A percentile compares a stretch with the other conserved stretches of the same genome.
Evolutionary conservation across 2,329 filamentous ascomycete species (phyloP).

Genomic region (Calonectria crousiana): DNA sequence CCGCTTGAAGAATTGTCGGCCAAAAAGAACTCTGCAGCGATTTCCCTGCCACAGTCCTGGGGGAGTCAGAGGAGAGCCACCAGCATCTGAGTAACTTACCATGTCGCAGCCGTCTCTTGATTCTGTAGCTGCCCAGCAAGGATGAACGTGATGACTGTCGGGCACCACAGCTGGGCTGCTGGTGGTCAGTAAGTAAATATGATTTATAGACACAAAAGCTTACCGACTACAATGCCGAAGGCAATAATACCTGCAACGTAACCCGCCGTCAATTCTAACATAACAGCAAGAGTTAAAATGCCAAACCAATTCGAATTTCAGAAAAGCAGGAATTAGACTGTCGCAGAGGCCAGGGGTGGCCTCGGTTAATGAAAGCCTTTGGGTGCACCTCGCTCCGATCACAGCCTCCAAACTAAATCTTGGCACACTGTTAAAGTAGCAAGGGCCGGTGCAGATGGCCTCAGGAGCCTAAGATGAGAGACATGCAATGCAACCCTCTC

Average conservation of each 20-base stretch:
- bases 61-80: background rate
- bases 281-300: background rate
- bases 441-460: background rate
- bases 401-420: background rate
- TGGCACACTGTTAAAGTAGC: background rate
- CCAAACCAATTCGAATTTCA: background rate
- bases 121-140: constrained; percentile 51
- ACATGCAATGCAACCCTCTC: background rate
- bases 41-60: constrained; percentile 34
- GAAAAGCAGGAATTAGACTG: background rate
- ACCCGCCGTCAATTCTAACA: constrained; percentile 37
- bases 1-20: constrained; percentile 54
- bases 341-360: background rate
- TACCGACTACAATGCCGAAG: constrained; percentile 37
- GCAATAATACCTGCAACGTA: constrained; percentile 42
- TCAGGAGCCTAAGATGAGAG: background rate
- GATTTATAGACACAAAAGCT: background rate
- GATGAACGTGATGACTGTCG: constrained; percentile 51
- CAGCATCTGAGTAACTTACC: no score
- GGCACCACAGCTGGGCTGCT: constrained; percentile 51
- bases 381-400: background rate
- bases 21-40: constrained; percentile 55
- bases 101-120: constrained; percentile 52
- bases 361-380: background rate
- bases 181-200: background rate